Conservation (phyloP, 306 rosid species). For the Vigna trinervia region DNA sequence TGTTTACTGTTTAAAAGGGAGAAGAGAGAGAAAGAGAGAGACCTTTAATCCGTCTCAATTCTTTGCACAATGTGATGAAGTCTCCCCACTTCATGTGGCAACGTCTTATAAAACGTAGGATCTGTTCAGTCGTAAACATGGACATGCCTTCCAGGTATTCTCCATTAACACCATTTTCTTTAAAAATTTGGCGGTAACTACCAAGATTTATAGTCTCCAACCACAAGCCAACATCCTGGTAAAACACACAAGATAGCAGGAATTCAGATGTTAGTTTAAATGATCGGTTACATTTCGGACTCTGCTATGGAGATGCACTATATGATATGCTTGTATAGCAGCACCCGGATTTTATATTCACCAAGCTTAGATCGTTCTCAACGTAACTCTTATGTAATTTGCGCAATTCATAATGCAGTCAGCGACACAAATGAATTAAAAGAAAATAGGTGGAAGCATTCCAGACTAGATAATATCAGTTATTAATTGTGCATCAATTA, state of each 20-base stretch:
- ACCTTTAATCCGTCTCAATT: slow-evolving; percentile 98
- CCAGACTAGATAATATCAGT: background rate
- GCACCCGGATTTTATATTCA: slow-evolving; percentile 7
- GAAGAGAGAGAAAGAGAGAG: slow-evolving; percentile 33
- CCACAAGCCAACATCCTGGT: slow-evolving; percentile 99
- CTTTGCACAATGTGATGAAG: slow-evolving; percentile 96
- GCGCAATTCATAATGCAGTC: slow-evolving; percentile 11
- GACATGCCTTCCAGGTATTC: slow-evolving; percentile 99
- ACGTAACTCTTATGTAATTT: background rate
- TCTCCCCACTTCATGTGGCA: slow-evolving; percentile 99
- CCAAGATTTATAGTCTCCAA: slow-evolving; percentile 96
- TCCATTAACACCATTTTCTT: slow-evolving; percentile 97
- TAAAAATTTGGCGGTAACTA: slow-evolving; percentile 83
- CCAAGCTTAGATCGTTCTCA: slow-evolving; percentile 26
- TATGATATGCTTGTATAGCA: background rate
- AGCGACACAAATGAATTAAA: slow-evolving; percentile 19
- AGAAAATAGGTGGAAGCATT: background rate
- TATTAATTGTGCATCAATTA: slow-evolving; percentile 3
- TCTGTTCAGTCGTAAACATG: slow-evolving; percentile 98
- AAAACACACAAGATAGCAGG: slow-evolving; percentile 37
- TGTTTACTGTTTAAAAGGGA: slow-evolving; percentile 27
- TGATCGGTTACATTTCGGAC: slow-evolving; percentile 3
- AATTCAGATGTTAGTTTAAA: slow-evolving; percentile 5
- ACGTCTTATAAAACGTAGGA: slow-evolving; percentile 96
- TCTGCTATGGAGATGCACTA: slow-evolving; percentile 20